phyloP scores from a whole-genome alignment of 2,329 filamentous ascomycete species.

The Scorias spongiosa region DNA sequence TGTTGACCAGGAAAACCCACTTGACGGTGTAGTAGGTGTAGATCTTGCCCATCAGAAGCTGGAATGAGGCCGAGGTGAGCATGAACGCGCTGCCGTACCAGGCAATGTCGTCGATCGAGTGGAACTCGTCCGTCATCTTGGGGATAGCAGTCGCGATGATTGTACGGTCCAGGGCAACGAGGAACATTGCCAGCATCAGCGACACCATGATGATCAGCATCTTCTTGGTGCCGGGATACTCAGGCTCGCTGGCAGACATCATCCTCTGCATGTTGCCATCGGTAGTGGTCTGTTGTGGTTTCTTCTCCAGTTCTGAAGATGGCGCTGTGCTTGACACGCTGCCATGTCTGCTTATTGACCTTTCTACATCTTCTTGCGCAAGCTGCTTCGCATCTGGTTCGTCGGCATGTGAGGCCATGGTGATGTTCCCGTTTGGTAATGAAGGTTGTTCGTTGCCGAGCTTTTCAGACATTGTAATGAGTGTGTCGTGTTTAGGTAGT shows the following conservation, averaged over 20 bases:
- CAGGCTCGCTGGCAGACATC: not conserved
- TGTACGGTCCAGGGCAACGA: conserved; percentile 13
- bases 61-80: conserved; percentile 27
- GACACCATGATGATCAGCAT: conserved; percentile 1
- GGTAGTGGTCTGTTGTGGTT: not conserved
- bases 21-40: conserved; percentile 28
- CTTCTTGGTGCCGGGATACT: conserved; percentile 1
- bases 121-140: conserved; percentile 32
- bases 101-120: conserved; percentile 30
- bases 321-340: not conserved
- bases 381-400: not conserved
- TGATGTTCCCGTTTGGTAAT: not conserved
- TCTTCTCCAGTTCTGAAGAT: not conserved
- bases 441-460: too few relatives aligned
- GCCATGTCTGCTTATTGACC: not conserved
- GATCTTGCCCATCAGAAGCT: conserved; percentile 28
- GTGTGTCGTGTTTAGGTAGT: too few relatives aligned
- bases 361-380: not conserved
- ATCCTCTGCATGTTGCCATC: not conserved
- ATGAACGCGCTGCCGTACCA: conserved; percentile 34
- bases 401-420: not conserved
- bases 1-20: conserved; percentile 24
- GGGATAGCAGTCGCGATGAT: conserved; percentile 33
- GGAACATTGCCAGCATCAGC: conserved; percentile 8
- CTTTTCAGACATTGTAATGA: too few relatives aligned